These are phyloP conservation scores for Rhodotorula graminis DNA, from an alignment of 768 basidiomycete genomes.

Conservation along the genomic window DNA sequence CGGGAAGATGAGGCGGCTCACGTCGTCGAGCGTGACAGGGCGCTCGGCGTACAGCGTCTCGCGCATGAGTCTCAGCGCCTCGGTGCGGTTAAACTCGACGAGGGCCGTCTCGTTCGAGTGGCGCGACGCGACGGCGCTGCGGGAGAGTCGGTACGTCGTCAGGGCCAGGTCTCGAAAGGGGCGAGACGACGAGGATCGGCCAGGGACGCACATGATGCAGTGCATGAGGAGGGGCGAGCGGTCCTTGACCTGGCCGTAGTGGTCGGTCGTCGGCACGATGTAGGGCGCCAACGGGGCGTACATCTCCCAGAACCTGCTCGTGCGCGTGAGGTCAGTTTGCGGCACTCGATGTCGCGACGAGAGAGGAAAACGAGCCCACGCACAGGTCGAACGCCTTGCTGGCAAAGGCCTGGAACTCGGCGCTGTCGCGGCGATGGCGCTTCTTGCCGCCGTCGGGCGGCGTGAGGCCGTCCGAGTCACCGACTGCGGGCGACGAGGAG, in stretches of 20 bases:
- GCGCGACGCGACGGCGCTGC: slow-evolving; percentile 29
- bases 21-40: slow-evolving; percentile 26
- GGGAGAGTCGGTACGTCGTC: no score
- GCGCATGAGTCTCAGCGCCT: slow-evolving; percentile 17
- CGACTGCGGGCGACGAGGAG: neutral
- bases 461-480: neutral
- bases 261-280: slow-evolving; percentile 19
- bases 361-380: no score
- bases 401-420: neutral
- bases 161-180: neutral
- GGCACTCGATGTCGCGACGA: neutral
- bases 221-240: slow-evolving; percentile 28
- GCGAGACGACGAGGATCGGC: neutral
- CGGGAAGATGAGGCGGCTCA: neutral
- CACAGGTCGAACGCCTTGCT: slow-evolving; percentile 29
- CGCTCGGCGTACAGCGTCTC: slow-evolving; percentile 26
- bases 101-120: slow-evolving; percentile 16
- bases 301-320: slow-evolving; percentile 34
- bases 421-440: neutral
- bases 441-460: neutral
- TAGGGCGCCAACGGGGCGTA: slow-evolving; percentile 35
- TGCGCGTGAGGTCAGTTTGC: neutral
- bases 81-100: slow-evolving; percentile 3
- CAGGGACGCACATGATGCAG: slow-evolving; percentile 17
- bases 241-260: neutral